A percentile compares a stretch with the other conserved stretches of the same genome.
Conservation (phyloP, 768 basidiomycete genomes). For the Lentinula sp. region DNA sequence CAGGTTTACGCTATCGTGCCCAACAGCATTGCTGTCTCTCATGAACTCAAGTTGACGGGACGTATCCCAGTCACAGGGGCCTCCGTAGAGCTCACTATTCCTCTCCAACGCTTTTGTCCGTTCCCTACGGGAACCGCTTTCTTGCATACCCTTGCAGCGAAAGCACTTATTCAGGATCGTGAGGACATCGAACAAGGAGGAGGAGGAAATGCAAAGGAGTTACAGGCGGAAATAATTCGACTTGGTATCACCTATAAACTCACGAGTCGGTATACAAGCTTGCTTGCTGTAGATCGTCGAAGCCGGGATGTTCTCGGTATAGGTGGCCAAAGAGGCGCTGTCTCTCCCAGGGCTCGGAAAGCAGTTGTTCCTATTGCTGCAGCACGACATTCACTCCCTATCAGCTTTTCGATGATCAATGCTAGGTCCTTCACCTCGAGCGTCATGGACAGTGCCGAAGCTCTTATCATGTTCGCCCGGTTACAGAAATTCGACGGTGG, state of each 20-base stretch:
- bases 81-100: background rate
- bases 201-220: slow-evolving; percentile 10
- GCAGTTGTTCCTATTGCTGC: background rate
- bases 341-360: background rate
- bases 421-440: background rate
- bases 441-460: background rate
- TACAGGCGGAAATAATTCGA: slow-evolving; percentile 34
- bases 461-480: background rate
- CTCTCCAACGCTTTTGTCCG: background rate
- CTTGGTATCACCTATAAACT: slow-evolving; percentile 48
- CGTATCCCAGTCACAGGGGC: slow-evolving; percentile 3
- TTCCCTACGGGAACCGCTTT: slow-evolving; percentile 16
- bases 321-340: background rate
- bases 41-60: slow-evolving; percentile 21
- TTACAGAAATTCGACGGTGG: background rate
- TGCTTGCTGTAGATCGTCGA: slow-evolving; percentile 40
- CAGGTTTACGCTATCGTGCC: slow-evolving; percentile 16
- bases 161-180: slow-evolving; percentile 38
- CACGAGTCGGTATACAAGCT: slow-evolving; percentile 46
- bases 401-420: background rate
- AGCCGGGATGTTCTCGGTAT: background rate
- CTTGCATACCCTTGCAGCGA: slow-evolving; percentile 51
- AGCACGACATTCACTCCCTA: background rate
- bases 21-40: background rate
- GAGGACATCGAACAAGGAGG: slow-evolving; percentile 20